Evolutionary conservation across 805 yeast genomes (phyloP).

Genomic region (Torulaspora quercuum): DNA sequence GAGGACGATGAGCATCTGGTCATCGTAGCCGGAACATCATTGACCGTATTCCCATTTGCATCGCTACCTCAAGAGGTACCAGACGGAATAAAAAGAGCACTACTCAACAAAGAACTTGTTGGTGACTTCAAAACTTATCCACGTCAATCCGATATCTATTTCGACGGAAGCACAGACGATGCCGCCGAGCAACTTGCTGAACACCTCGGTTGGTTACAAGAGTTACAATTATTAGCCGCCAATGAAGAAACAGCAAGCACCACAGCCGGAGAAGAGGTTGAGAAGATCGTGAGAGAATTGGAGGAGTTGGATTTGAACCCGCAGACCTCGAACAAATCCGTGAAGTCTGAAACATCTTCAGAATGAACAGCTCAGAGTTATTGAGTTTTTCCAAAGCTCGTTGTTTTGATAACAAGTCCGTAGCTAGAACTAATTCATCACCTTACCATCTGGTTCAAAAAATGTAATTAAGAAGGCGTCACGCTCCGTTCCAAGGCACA

Average conservation of each 20-base stretch:
- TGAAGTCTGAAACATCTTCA: not conserved
- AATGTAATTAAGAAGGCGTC: not conserved
- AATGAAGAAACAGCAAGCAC: conserved; percentile 9
- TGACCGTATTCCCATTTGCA: conserved; percentile 90
- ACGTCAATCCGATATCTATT: conserved; percentile 58
- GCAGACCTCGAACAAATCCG: too few relatives aligned
- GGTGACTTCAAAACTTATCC: conserved; percentile 61
- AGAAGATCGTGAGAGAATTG: conserved; percentile 15
- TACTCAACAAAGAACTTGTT: conserved; percentile 72
- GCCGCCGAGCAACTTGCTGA: conserved; percentile 53
- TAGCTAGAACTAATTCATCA: conserved; percentile 11
- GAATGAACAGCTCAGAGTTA: conserved; percentile 16
- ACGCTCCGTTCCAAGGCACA: not conserved
- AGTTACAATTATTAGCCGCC: conserved; percentile 44
- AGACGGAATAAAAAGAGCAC: conserved; percentile 48
- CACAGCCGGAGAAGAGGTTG: conserved; percentile 11
- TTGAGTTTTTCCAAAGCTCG: conserved; percentile 19
- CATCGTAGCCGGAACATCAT: conserved; percentile 88
- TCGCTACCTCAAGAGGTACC: conserved; percentile 66
- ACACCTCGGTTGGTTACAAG: conserved; percentile 62
- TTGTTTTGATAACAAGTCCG: conserved; percentile 12
- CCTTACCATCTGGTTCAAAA: not conserved
- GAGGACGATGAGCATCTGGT: conserved; percentile 57
- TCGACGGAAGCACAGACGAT: conserved; percentile 63
- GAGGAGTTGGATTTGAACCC: conserved; percentile 18